Percentiles rank a stretch among this genome's conserved stretches.
phyloP scores from a whole-genome alignment of 1,284 basidiomycete species.

The Wallemia mellicola region DNA sequence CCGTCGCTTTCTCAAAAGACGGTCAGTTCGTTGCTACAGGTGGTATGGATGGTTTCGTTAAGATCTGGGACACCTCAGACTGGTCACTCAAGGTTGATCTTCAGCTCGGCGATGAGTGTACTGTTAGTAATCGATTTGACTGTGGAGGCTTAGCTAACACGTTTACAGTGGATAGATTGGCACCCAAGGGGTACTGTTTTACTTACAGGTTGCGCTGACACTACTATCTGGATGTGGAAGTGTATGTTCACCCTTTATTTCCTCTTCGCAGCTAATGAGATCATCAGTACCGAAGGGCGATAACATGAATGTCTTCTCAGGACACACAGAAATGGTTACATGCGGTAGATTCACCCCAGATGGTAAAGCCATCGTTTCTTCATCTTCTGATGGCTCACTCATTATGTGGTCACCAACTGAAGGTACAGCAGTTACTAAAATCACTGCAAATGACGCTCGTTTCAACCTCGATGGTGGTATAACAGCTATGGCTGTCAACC shows the following conservation, averaged over 20 bases:
- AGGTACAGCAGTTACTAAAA: conserved; percentile 45
- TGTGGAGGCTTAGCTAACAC: background rate
- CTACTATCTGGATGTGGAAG: conserved; percentile 96
- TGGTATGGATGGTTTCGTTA: conserved; percentile 84
- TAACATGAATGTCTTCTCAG: conserved; percentile 83
- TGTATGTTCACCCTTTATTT: conserved; percentile 22
- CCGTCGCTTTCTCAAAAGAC: conserved; percentile 42
- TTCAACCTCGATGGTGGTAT: conserved; percentile 48
- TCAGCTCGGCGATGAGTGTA: conserved; percentile 80
- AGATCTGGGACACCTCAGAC: conserved; percentile 58
- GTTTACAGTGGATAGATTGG: conserved; percentile 59
- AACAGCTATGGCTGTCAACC: conserved; percentile 57
- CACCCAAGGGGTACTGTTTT: conserved; percentile 78
- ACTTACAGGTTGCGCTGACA: conserved; percentile 71
- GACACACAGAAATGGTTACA: conserved; percentile 56
- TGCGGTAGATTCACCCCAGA: conserved; percentile 80
- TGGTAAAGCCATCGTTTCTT: conserved; percentile 67
- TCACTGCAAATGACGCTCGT: conserved; percentile 37
- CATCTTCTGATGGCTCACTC: conserved; percentile 50
- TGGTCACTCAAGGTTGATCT: conserved; percentile 86
- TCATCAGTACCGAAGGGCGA: conserved; percentile 57
- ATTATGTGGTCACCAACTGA: conserved; percentile 78
- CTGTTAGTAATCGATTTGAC: conserved; percentile 26
- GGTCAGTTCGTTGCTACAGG: conserved; percentile 80
- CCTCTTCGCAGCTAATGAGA: conserved; percentile 1